Percentiles rank a stretch among this genome's conserved stretches.
Conservation (phyloP, 331 rosid species). For the Ulmus americana region DNA sequence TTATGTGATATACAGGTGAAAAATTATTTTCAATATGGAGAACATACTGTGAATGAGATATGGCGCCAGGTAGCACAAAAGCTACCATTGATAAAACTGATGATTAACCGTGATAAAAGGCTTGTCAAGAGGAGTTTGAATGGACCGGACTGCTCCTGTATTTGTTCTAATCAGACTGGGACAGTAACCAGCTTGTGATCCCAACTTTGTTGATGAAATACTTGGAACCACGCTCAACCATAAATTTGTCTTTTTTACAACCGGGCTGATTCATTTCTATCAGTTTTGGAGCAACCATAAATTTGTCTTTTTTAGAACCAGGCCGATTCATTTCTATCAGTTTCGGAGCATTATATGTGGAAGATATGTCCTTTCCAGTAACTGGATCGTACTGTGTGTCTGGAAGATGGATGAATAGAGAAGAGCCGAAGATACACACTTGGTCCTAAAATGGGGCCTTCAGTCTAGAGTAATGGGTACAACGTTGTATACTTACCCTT, state of each 20-base stretch:
- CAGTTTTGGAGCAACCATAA: not conserved
- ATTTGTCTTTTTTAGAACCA: not conserved
- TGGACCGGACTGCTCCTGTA: constrained; percentile 52
- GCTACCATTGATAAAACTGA: constrained; percentile 67
- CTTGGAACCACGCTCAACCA: not conserved
- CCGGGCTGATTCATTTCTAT: not conserved
- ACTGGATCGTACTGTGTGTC: not conserved
- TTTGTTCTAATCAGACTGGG: constrained; percentile 60
- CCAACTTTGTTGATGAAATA: not conserved
- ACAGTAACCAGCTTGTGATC: constrained; percentile 19
- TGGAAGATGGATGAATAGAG: not conserved
- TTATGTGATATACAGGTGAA: constrained; percentile 51
- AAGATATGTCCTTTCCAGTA: not conserved
- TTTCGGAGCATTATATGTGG: constrained; percentile 1
- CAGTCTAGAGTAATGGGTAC: not conserved
- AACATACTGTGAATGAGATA: constrained; percentile 64
- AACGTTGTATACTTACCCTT: not conserved
- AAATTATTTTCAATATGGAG: constrained; percentile 56
- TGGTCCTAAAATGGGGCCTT: not conserved
- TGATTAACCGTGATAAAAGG: constrained; percentile 72
- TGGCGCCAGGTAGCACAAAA: constrained; percentile 85
- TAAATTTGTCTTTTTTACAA: not conserved
- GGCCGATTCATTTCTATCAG: not conserved
- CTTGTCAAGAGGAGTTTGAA: constrained; percentile 40
- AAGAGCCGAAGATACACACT: not conserved